Conservation (phyloP, 2,329 filamentous ascomycete species). For the Fusarium chuoi region DNA sequence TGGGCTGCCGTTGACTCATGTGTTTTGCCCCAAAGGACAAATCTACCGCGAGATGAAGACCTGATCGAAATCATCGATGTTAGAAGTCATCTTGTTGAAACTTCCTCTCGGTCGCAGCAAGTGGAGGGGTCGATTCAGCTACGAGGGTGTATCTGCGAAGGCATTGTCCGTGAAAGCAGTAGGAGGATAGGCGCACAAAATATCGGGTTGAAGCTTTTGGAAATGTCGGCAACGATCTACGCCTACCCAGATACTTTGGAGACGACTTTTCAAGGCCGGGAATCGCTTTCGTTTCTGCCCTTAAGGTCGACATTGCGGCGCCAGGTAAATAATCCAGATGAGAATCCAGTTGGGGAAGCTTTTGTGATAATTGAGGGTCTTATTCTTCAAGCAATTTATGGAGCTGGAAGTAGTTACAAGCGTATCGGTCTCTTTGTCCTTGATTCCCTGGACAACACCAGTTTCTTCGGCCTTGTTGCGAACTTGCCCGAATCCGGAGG, state of each 20-base stretch:
- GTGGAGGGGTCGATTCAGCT: not conserved
- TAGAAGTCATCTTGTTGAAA: not conserved
- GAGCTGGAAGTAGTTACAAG: not conserved
- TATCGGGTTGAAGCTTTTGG: rapidly evolving
- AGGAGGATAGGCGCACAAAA: not conserved
- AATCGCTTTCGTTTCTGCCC: not conserved
- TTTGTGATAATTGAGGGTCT: not conserved
- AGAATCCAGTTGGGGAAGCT: not conserved
- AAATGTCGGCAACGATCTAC: not conserved
- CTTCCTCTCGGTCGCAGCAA: not conserved
- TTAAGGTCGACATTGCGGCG: not conserved
- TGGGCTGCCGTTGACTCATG: not conserved
- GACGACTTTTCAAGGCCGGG: not conserved
- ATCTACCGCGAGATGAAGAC: not conserved
- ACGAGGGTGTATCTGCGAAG: not conserved
- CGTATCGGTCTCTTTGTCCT: not conserved
- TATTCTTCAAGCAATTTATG: not conserved
- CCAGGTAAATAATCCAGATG: too few relatives aligned
- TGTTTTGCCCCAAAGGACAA: not conserved
- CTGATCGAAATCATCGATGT: not conserved
- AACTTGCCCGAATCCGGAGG: not conserved
- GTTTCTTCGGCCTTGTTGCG: not conserved
- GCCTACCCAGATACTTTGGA: not conserved
- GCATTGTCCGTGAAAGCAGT: not conserved
- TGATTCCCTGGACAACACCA: not conserved